Base-by-base conservation (phyloP, 2,329 filamentous ascomycete genomes). In the Trichophyton simii region DNA sequence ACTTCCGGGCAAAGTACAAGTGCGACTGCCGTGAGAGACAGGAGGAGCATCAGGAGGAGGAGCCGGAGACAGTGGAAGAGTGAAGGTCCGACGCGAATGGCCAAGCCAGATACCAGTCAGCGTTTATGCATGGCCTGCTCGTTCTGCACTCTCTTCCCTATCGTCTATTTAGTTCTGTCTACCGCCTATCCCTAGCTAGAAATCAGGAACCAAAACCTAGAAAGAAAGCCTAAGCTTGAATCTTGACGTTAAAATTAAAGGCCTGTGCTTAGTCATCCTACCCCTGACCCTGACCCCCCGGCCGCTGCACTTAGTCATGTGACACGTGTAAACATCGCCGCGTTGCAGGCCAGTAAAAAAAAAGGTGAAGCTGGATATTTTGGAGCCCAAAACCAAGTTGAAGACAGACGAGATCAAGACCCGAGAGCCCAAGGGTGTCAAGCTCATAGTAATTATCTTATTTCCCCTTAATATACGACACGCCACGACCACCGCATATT, bases 1-100 rank as follows among this genome's bases (percentile, higher is more conserved):
- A 86, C 60, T 95, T 88, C 63, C 78, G 82, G 64, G 71, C 71
- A 59, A 75, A 72, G 65, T 88, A 82, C 68, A 75, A 76, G 0
- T 95, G 91, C 67, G 73, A 82, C 65, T 96, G 90, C 70, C 66
- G 64, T 44, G 31, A 55, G 52, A 36, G 34, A 18, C 52, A 34
- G 50, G 22, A 54, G 28, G 31, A 55, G 15, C n/a, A 36, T 3
- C 15, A 55, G n/a, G 31, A 36, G 22, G 28, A 15, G 22, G 50
- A 54, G 44, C 20, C 25, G 4, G 52, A 36, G 8, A 6, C 13
- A 36, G 52, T 15, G 34, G 25, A 36, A 38, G 13, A 25, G 28
- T 28, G 7, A 36, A 55, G 6, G 6, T 34, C 11, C 9, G 34
- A 13, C 34, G 8, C 13, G 28, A 38, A 38, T 3, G 34, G 34